Evolutionary conservation across 1,139 yeast species (phyloP).

Genomic region (Nadsonia starkeyi-henricii): DNA sequence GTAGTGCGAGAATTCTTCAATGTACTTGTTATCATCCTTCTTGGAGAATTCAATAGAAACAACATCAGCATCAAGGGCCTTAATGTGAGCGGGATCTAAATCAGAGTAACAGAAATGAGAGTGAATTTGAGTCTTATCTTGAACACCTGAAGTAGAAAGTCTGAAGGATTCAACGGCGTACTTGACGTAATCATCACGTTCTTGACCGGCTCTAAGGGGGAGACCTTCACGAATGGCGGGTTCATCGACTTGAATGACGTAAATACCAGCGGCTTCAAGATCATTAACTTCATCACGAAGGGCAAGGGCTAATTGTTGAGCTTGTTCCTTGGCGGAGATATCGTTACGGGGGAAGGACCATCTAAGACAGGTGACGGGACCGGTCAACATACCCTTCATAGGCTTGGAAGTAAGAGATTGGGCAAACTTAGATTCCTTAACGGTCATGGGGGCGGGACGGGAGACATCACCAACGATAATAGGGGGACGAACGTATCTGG

Average conservation of each 20-base stretch:
- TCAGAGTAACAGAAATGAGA: conserved; percentile 99
- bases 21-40: conserved; percentile 98
- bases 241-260: conserved; percentile 97
- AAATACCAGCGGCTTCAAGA: conserved; percentile 95
- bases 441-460: conserved; percentile 97
- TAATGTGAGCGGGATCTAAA: conserved; percentile 97
- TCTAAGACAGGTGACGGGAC: conserved; percentile 98
- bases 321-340: conserved; percentile 85
- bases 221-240: conserved; percentile 99
- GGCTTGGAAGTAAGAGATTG: conserved; percentile 92
- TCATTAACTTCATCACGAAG: conserved; percentile 97
- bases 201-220: conserved; percentile 96
- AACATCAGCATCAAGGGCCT: conserved; percentile 98
- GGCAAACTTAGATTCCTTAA: conserved; percentile 97
- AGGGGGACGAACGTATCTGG: conserved; percentile 99
- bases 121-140: conserved; percentile 92
- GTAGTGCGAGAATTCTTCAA: conserved; percentile 92
- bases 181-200: conserved; percentile 88
- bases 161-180: conserved; percentile 99
- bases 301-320: conserved; percentile 94
- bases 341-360: conserved; percentile 99
- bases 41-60: conserved; percentile 98
- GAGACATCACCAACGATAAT: conserved; percentile 97
- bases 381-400: conserved; percentile 99
- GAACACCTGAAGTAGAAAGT: conserved; percentile 97